Conservation (phyloP, 768 basidiomycete species). For the Phylloporus sp. region DNA sequence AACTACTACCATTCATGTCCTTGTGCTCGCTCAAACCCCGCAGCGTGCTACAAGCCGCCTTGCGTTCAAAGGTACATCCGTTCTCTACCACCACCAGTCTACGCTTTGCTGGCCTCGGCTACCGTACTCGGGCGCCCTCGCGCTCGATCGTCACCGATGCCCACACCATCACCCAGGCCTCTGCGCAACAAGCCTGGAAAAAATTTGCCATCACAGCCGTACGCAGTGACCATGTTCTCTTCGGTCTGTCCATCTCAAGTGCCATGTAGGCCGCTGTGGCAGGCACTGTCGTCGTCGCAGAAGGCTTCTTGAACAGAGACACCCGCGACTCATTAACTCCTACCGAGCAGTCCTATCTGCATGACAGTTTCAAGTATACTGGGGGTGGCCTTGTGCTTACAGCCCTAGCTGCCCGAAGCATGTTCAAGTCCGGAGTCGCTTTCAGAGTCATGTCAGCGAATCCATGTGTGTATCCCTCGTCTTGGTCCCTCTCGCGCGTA, state of each 20-base stretch:
- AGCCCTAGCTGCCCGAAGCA: constrained; percentile 70
- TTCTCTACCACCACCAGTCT: constrained; percentile 21
- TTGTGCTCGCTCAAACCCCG: constrained; percentile 14
- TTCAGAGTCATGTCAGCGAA: constrained; percentile 78
- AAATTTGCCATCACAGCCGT: constrained; percentile 52
- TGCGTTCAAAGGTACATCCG: constrained; percentile 15
- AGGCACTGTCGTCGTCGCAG: constrained; percentile 58
- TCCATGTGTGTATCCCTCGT: constrained; percentile 51
- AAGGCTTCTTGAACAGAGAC: constrained; percentile 71
- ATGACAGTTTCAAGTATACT: constrained; percentile 79
- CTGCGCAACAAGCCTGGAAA: constrained; percentile 43
- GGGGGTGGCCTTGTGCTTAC: constrained; percentile 75
- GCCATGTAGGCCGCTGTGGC: constrained; percentile 66
- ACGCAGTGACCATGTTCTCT: constrained; percentile 14
- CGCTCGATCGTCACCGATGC: constrained; percentile 50
- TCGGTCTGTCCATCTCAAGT: not conserved
- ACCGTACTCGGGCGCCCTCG: constrained; percentile 29
- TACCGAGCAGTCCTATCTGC: constrained; percentile 62
- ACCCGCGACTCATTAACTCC: constrained; percentile 62
- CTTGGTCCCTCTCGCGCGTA: not conserved
- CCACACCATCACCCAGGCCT: constrained; percentile 31
- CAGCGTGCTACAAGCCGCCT: constrained; percentile 17
- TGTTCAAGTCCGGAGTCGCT: constrained; percentile 65
- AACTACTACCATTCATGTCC: constrained; percentile 21
- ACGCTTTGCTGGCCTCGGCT: constrained; percentile 14